These are phyloP conservation scores for Hypholoma fasciculare DNA, from an alignment of 768 basidiomycete genomes.

Conservation along the genomic window DNA sequence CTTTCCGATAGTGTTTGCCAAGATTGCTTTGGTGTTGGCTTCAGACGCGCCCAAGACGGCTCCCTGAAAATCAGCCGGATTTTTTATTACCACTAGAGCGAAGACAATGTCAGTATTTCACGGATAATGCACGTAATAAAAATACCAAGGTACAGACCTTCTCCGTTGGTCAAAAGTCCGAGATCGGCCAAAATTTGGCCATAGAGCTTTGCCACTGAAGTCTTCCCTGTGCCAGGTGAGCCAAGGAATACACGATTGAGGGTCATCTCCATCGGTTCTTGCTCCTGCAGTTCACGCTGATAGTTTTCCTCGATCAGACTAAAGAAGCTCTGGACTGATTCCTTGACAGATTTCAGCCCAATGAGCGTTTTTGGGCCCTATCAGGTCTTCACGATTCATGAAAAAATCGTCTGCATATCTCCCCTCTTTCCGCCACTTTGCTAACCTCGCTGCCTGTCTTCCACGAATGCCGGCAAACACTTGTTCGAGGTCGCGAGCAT, in stretches of 20 bases:
- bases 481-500: constrained; percentile 61
- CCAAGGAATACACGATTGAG: constrained; percentile 70
- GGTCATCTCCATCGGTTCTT: constrained; percentile 50
- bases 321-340: constrained; percentile 48
- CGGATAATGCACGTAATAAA: neutral
- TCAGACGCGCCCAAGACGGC: constrained; percentile 59
- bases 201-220: constrained; percentile 67
- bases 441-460: constrained; percentile 54
- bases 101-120: constrained; percentile 1
- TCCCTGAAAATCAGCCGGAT: constrained; percentile 69
- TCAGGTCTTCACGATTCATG: constrained; percentile 54
- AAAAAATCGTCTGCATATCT: constrained; percentile 46
- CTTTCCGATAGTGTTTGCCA: constrained; percentile 59
- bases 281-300: constrained; percentile 56
- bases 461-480: constrained; percentile 45
- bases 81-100: constrained; percentile 50
- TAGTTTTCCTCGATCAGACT: constrained; percentile 53
- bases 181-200: constrained; percentile 63
- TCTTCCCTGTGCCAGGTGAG: constrained; percentile 72
- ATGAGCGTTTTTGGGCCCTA: constrained; percentile 61
- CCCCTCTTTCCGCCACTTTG: constrained; percentile 39
- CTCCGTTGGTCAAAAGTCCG: constrained; percentile 65
- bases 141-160: constrained; percentile 41
- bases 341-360: constrained; percentile 60
- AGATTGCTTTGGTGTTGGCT: constrained; percentile 61